phyloP scores from a whole-genome alignment of 768 basidiomycete genomes.

The Kondoa malvinella region DNA sequence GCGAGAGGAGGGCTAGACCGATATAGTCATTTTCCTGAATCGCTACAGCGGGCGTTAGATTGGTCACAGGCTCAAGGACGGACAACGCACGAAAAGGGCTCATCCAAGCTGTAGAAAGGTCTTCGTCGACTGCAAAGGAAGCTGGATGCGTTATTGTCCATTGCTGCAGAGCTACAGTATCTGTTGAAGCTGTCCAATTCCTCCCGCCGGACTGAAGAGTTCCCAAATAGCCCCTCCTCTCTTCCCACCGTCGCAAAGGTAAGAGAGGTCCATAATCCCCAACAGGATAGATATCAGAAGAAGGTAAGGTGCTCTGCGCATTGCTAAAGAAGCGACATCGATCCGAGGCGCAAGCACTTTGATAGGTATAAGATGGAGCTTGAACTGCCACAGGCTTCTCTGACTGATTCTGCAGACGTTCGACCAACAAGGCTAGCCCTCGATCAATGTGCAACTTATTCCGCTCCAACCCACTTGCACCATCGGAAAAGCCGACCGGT shows the following conservation, averaged over 20 bases:
- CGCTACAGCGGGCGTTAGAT: not conserved
- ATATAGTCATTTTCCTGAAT: constrained; percentile 19
- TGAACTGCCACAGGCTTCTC: constrained; percentile 5
- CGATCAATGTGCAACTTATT: constrained; percentile 23
- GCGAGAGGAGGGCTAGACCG: constrained; percentile 15
- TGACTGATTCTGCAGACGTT: not conserved
- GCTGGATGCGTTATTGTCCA: constrained; percentile 16
- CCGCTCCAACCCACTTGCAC: constrained; percentile 9
- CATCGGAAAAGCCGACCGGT: constrained; percentile 17
- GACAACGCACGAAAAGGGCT: constrained; percentile 22
- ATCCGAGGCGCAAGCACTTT: constrained; percentile 19
- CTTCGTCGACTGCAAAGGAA: constrained; percentile 19
- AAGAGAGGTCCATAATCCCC: constrained; percentile 5
- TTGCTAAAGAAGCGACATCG: constrained; percentile 23
- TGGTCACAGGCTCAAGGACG: too few species aligned
- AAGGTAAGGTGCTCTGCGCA: constrained; percentile 14
- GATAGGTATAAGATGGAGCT: constrained; percentile 15
- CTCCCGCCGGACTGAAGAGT: constrained; percentile 11
- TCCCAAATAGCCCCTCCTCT: constrained; percentile 16
- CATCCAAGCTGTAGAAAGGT: constrained; percentile 19
- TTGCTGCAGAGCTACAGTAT: not conserved
- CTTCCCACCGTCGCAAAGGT: not conserved
- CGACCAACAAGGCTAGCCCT: constrained; percentile 7
- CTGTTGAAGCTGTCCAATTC: not conserved
- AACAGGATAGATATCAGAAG: constrained; percentile 14